phyloP scores from a whole-genome alignment of 495 filamentous ascomycete genomes.

The Alectoria sarmentosa region DNA sequence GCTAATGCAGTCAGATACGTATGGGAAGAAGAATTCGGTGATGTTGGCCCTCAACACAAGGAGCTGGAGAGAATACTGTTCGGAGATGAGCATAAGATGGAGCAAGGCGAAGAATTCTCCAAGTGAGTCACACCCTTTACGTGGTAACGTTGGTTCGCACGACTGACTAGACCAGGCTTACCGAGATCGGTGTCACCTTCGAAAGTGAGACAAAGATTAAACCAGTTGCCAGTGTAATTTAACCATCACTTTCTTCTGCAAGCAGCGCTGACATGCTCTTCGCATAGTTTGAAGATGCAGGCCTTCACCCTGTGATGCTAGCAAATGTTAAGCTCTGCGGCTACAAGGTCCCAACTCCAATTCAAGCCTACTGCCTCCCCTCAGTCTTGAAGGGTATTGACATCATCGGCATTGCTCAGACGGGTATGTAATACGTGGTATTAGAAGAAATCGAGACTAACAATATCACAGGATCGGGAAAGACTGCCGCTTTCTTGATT shows the following conservation, averaged over 20 bases:
- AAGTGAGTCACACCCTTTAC: constrained; percentile 31
- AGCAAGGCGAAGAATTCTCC: constrained; percentile 30
- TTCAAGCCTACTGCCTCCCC: constrained; percentile 78
- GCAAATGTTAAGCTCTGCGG: constrained; percentile 66
- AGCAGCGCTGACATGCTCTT: constrained; percentile 12
- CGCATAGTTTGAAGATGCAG: constrained; percentile 61
- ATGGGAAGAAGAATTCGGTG: constrained; percentile 79
- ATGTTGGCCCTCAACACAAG: constrained; percentile 63
- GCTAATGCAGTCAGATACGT: constrained; percentile 63
- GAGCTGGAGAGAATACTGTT: constrained; percentile 72
- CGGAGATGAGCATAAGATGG: constrained; percentile 39
- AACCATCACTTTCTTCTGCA: background rate
- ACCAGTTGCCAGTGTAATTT: constrained; percentile 43
- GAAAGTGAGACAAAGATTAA: constrained; percentile 48
- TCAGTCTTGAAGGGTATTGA: constrained; percentile 66
- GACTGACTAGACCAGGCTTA: constrained; percentile 36
- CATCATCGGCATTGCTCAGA: constrained; percentile 83
- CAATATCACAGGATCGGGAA: constrained; percentile 70
- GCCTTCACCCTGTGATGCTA: constrained; percentile 76
- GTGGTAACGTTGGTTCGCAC: constrained; percentile 23
- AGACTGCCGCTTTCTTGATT: constrained; percentile 88
- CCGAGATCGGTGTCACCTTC: constrained; percentile 49
- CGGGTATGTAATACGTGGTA: constrained; percentile 52
- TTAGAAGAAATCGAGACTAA: background rate
- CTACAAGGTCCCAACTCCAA: constrained; percentile 67